Conservation (phyloP, 768 basidiomycete genomes). For the Gelatoporia subvermispora region DNA sequence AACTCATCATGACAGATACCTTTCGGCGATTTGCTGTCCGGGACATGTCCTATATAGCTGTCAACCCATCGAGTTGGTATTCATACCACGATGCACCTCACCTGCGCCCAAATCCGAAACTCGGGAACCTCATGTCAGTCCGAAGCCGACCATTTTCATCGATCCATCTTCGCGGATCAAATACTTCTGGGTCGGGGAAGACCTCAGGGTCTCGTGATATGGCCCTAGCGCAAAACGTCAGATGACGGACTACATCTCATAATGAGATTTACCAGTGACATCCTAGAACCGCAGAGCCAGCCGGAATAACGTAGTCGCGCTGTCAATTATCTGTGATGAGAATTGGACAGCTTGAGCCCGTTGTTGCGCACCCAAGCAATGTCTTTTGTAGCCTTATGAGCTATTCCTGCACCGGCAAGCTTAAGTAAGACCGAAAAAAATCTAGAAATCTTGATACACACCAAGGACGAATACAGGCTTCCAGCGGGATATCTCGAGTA, state of each 20-base stretch:
- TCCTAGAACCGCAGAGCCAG: conserved; percentile 32
- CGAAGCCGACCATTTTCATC: conserved; percentile 23
- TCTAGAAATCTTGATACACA: conserved; percentile 16
- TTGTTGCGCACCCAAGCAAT: conserved; percentile 47
- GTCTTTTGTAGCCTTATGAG: conserved; percentile 61
- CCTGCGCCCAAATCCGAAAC: conserved; percentile 34
- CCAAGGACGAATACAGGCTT: conserved; percentile 32
- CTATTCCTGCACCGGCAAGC: conserved; percentile 40
- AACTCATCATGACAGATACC: conserved; percentile 10
- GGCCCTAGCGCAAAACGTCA: conserved; percentile 16
- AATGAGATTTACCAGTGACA: conserved; percentile 30
- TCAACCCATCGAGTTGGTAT: too few relatives aligned
- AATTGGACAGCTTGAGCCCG: not conserved
- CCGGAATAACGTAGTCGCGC: conserved; percentile 37
- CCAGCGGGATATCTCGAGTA: conserved; percentile 39
- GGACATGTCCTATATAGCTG: conserved; percentile 48
- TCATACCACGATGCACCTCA: conserved; percentile 3
- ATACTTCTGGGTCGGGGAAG: conserved; percentile 28
- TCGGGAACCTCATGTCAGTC: conserved; percentile 25
- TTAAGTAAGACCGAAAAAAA: not conserved
- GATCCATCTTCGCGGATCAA: conserved; percentile 30
- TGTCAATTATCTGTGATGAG: conserved; percentile 1
- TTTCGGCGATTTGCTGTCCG: conserved; percentile 52
- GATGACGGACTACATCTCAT: not conserved
- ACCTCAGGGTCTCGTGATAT: conserved; percentile 29